These are phyloP conservation scores for Fusarium caatingaense DNA, from an alignment of 2,329 filamentous ascomycete species.

Conservation along the genomic window DNA sequence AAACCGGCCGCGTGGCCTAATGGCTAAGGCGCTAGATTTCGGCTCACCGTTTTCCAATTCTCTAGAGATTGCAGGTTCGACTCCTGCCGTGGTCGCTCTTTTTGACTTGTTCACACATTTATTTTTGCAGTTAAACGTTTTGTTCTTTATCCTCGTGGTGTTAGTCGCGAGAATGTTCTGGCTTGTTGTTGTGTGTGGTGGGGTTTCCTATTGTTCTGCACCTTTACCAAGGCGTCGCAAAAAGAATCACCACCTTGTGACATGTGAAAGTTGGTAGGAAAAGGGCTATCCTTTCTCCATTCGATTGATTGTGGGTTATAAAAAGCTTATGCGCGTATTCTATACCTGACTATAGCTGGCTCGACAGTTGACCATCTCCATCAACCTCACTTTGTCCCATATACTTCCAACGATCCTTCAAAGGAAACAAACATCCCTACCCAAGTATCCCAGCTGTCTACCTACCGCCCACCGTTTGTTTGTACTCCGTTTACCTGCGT, in stretches of 20 bases:
- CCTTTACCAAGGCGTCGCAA: background rate
- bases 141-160: background rate
- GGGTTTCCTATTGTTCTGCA: too few species aligned
- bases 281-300: background rate
- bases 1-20: conserved; percentile 25
- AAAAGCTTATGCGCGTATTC: background rate
- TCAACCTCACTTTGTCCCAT: background rate
- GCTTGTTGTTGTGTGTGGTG: background rate
- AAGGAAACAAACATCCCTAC: accelerated
- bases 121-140: background rate
- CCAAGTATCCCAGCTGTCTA: accelerated
- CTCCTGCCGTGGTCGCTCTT: conserved; percentile 20
- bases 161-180: background rate
- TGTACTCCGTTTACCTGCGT: background rate
- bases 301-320: background rate
- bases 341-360: background rate
- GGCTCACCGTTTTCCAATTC: background rate
- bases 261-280: background rate
- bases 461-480: background rate
- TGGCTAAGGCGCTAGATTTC: conserved; percentile 33
- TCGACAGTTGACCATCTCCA: background rate
- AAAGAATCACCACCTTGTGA: background rate
- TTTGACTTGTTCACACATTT: accelerated
- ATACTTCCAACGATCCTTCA: background rate
- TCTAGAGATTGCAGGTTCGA: conserved; percentile 33